Evolutionary conservation across 495 filamentous ascomycete genomes (phyloP).

Genomic region (Chaetomium cochliodes): DNA sequence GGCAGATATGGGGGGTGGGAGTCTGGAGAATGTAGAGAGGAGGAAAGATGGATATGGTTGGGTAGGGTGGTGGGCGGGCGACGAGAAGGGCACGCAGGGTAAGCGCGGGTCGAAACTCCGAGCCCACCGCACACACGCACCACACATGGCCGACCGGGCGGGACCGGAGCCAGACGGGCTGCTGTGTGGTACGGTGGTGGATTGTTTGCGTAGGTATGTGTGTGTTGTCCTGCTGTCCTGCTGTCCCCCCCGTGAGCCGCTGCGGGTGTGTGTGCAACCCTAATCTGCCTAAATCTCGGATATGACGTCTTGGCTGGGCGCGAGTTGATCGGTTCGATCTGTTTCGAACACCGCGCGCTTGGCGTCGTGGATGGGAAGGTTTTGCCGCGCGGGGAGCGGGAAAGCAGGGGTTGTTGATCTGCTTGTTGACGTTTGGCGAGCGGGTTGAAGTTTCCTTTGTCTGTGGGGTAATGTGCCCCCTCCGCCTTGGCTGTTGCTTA

Average conservation of each 20-base stretch:
- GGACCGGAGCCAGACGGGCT: too few species aligned
- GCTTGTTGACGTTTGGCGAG: neutral
- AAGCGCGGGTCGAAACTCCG: too few species aligned
- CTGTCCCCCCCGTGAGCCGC: neutral
- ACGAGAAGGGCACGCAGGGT: neutral
- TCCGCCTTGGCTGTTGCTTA: neutral
- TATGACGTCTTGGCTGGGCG: neutral
- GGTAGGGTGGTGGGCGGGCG: too few species aligned
- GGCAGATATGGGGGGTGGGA: neutral
- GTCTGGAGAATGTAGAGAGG: too few species aligned
- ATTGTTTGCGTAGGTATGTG: neutral
- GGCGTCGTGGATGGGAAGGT: neutral
- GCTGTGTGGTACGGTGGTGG: neutral
- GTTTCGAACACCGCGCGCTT: neutral
- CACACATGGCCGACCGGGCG: too few species aligned
- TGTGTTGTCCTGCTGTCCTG: too few species aligned
- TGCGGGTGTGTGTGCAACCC: neutral
- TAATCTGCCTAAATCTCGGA: constrained; percentile 6
- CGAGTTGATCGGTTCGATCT: neutral
- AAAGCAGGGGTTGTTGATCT: neutral
- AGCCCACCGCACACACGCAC: too few species aligned
- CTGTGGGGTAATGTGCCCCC: too few species aligned
- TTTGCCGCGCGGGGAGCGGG: neutral
- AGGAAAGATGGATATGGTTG: too few species aligned
- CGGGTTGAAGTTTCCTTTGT: too few species aligned